Evolutionary conservation across 1,139 yeast genomes (phyloP).

Genomic region (Blastobotrys persicus): DNA sequence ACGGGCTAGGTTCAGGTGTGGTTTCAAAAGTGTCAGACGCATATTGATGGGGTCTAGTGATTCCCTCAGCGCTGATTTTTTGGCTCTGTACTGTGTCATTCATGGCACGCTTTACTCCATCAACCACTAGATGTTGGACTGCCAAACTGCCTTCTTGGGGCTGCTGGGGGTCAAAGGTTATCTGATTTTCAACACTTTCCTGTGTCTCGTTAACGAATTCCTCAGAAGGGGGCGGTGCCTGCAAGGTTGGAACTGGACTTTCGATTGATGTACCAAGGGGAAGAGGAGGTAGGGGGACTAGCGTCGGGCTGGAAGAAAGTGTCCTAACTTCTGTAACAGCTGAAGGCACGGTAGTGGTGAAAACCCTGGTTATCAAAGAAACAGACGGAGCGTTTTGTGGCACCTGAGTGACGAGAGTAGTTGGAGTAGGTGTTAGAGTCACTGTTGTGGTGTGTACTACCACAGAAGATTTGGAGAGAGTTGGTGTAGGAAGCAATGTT

Average conservation of each 20-base stretch:
- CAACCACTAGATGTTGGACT: too few relatives aligned
- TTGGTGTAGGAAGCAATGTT: not conserved
- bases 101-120: too few relatives aligned
- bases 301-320: too few relatives aligned
- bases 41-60: not conserved
- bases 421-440: not conserved
- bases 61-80: slow-evolving; percentile 3
- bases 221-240: too few relatives aligned
- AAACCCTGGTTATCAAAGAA: too few relatives aligned
- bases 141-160: too few relatives aligned
- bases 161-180: too few relatives aligned
- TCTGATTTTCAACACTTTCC: not conserved
- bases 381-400: not conserved
- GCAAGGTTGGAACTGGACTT: not conserved
- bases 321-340: not conserved
- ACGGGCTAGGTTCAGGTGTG: slow-evolving; percentile 2
- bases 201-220: not conserved
- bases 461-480: not conserved
- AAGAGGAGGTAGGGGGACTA: not conserved
- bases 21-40: not conserved
- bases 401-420: not conserved
- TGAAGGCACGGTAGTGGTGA: not conserved
- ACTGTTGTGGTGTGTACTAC: not conserved
- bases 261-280: not conserved
- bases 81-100: too few relatives aligned